Evolutionary conservation across 1,284 basidiomycete genomes (phyloP), one percentile per base, ranked within the genome.

Genomic region (Ceratorhiza oryzae-sativae): DNA sequence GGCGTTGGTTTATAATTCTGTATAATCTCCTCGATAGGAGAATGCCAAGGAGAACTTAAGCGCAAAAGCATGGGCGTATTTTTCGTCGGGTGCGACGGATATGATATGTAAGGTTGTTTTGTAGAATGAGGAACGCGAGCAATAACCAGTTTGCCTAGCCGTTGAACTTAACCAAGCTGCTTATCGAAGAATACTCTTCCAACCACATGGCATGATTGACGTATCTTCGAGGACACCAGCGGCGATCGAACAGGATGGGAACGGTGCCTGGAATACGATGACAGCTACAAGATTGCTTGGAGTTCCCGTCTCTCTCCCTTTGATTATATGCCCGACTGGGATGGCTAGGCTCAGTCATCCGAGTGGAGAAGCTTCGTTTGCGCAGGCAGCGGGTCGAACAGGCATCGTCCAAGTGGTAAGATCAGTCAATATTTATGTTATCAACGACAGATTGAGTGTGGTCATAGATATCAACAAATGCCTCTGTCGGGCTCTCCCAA

Each of bases 321-420:
- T 87, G 48, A 88, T 85, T 78, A 85, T 88, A 71, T 82, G 84
- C 4, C 87, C 84, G 68, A 76, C 91, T 25, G 95, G 94, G 3
- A 88, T 96, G 75, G 94, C 94, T n/a, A 91, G 91, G 77, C 84
- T 97, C 1, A 94, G 94, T 1, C 95, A 97, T 78, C 95, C 95
- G 1, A 25, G 48, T 82, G 94, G 94, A 18, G 95, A 97, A 81
- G 83, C 86, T 53, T 95, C 95, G 80, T 88, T 97, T 72, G 92
- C 92, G 1, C 84, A 84, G 56, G 95, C 90, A 1, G 89, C 90
- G 4, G 87, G 85, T 15, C 83, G 84, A 61, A 85, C 87, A 1
- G 86, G 87, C 30, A 90, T 95, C 74, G 90, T 95, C 61, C 94
- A 97, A 79, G 94, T 93, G 86, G 91, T 83, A 60, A 49, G 67